Evolutionary conservation across 2,329 filamentous ascomycete genomes (phyloP), one percentile per base, ranked within the genome.

Genomic region (Aspergillus intermedius): DNA sequence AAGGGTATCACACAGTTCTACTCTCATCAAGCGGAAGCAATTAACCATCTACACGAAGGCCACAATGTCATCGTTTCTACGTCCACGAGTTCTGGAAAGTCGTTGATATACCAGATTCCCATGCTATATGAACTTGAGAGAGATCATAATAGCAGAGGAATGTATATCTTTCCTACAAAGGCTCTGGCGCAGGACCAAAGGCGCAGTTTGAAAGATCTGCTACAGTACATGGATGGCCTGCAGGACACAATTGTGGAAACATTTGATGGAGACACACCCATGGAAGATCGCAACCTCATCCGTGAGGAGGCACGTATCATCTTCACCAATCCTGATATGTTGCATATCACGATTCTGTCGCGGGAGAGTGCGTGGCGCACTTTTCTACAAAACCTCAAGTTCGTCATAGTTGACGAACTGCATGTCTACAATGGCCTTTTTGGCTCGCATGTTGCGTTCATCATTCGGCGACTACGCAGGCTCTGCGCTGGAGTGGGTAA

Each of bases 121-220:
- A 89, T 98, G 41, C 72, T 98, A 9, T 83, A 95, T 62, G 86
- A 88, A 44, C 73, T 98, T 2, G 91, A 98, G 66, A 75, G 81
- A 46, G 87, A 97, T 60, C 73, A 69, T 2, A 76, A 84, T 48
- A 87, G 88, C 7, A 78, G 93, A 58, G 93, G 93, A 2, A 89
- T 98, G 84, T 97, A 96, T 65, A 95, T 98, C 32, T 98, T 98
- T 52, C 93, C 93, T 0, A 98, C 93, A 0, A 98, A 98, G 70
- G 93, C 93, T 1, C 73, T 98, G 13, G 91, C 93, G 0, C 93
- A 98, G 65, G 93, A 98, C 67, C 93, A 98, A 67, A 83, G 85
- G 58, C 80, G 90, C 57, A 95, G 90, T 57, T 74, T 98, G 64
- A 88, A 87, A 60, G 89, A 95, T 46, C 79, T 97, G 63, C 74